Conservation (phyloP, 1,139 yeast genomes). For the Meyerozyma guilliermondii region DNA sequence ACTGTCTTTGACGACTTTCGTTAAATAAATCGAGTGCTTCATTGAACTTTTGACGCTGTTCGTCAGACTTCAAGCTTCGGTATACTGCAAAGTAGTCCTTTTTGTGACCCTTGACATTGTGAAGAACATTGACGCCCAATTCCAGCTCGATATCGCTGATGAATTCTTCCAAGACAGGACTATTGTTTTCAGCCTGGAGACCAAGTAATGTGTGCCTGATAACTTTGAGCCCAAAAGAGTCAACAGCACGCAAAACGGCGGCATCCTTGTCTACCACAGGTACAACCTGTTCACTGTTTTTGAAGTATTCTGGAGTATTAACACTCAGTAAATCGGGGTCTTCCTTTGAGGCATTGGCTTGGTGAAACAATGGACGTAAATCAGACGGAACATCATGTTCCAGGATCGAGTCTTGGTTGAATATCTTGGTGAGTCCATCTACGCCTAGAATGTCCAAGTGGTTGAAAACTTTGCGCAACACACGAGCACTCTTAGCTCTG, state of each 20-base stretch:
- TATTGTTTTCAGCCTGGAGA: conserved; percentile 30
- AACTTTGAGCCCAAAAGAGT: conserved; percentile 74
- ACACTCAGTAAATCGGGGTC: conserved; percentile 9
- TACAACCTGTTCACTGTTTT: conserved; percentile 17
- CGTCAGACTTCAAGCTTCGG: conserved; percentile 42
- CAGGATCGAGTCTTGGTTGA: conserved; percentile 20
- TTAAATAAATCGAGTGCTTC: conserved; percentile 64
- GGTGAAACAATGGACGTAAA: conserved; percentile 25
- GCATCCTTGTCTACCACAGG: conserved; percentile 48
- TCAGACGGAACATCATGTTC: conserved; percentile 32
- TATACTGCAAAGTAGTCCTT: conserved; percentile 66
- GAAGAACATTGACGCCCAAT: conserved; percentile 14
- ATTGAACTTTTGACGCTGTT: conserved; percentile 56
- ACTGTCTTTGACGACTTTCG: conserved; percentile 63
- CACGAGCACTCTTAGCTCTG: conserved; percentile 7
- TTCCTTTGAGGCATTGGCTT: conserved; percentile 12
- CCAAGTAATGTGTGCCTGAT: conserved; percentile 78
- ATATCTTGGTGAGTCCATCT: conserved; percentile 46
- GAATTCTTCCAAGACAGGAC: conserved; percentile 26
- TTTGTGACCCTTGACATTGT: conserved; percentile 23
- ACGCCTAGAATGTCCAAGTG: conserved; percentile 70
- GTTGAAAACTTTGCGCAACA: conserved; percentile 39
- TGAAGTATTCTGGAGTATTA: conserved; percentile 25
- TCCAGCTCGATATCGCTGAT: conserved; percentile 30
- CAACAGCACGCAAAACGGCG: conserved; percentile 59